Conservation (phyloP, 495 filamentous ascomycete genomes). For the Aspergillus hancockii region DNA sequence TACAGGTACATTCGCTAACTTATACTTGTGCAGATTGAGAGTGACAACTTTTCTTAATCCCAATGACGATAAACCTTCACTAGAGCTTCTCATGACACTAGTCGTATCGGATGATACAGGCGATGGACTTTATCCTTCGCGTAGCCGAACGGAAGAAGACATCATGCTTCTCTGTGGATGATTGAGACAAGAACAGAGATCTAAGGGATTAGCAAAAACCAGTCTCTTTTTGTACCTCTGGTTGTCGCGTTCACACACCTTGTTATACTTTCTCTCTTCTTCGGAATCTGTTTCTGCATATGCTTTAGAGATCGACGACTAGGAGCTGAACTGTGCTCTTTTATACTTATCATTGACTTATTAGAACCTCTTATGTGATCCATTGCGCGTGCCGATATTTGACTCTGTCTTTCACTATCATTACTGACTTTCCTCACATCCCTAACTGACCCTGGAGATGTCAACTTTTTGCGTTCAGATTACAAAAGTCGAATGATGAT, state of each 20-base stretch:
- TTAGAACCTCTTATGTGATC: too few relatives aligned
- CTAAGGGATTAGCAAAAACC: constrained; percentile 31
- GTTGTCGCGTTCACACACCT: neutral
- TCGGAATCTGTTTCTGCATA: neutral
- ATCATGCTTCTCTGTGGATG: constrained; percentile 31
- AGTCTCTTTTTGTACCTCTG: neutral
- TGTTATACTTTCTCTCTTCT: constrained; percentile 5
- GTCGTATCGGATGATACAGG: constrained; percentile 17
- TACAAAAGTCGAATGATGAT: too few relatives aligned
- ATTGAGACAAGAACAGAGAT: constrained; percentile 55
- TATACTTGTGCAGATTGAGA: neutral
- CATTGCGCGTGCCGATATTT: too few relatives aligned
- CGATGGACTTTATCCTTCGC: constrained; percentile 38
- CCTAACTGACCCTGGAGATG: neutral
- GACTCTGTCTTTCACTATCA: constrained; percentile 25
- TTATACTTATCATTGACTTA: too few relatives aligned
- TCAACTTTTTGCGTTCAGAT: too few relatives aligned
- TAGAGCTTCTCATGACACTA: constrained; percentile 45
- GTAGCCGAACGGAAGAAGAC: constrained; percentile 38
- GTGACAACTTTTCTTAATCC: constrained; percentile 21
- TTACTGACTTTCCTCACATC: neutral
- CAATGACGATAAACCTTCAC: constrained; percentile 42
- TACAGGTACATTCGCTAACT: neutral
- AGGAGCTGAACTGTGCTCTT: too few relatives aligned
- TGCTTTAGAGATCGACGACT: neutral